A percentile compares a stretch with the other conserved stretches of the same genome.
Evolutionary conservation across 805 yeast species (phyloP).

Genomic region (Wickerhamiella parazyma): DNA sequence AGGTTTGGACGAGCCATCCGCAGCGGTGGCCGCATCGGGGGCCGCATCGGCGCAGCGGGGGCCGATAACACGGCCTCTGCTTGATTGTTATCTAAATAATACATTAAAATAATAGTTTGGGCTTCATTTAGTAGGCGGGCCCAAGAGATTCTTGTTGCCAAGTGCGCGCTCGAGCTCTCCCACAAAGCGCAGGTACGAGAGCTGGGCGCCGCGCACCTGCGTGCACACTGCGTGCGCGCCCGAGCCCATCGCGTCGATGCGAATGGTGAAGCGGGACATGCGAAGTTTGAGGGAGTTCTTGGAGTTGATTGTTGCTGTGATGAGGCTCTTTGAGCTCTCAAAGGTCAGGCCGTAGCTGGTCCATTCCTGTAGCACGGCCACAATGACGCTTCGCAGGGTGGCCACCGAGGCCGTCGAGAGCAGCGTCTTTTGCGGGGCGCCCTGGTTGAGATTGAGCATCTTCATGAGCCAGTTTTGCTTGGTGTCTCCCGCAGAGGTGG

Average conservation of each 20-base stretch:
- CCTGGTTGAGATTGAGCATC: constrained; percentile 16
- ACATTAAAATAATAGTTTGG: constrained; percentile 2
- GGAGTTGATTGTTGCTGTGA: constrained; percentile 24
- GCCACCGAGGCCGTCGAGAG: constrained; percentile 20
- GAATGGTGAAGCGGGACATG: constrained; percentile 22
- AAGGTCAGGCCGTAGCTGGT: constrained; percentile 26
- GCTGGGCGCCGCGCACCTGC: constrained; percentile 22
- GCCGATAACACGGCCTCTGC: too few species aligned
- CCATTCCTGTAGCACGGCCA: constrained; percentile 27
- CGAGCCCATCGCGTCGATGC: constrained; percentile 13
- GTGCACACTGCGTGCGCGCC: constrained; percentile 19
- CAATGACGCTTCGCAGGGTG: constrained; percentile 22
- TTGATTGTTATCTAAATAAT: background rate
- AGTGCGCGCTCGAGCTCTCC: constrained; percentile 23
- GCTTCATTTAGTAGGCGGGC: constrained; percentile 1
- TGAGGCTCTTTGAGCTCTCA: constrained; percentile 20
- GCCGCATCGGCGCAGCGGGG: too few species aligned
- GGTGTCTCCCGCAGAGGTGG: constrained; percentile 20
- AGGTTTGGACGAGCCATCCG: too few species aligned
- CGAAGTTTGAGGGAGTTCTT: constrained; percentile 26
- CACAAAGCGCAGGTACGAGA: constrained; percentile 21
- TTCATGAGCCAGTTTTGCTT: constrained; percentile 29
- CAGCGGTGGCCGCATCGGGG: too few species aligned
- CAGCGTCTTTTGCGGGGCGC: constrained; percentile 18
- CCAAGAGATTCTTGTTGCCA: constrained; percentile 9